Evolutionary conservation across 2,329 filamentous ascomycete genomes (phyloP).

Genomic region (Dactylella cylindrospora): DNA sequence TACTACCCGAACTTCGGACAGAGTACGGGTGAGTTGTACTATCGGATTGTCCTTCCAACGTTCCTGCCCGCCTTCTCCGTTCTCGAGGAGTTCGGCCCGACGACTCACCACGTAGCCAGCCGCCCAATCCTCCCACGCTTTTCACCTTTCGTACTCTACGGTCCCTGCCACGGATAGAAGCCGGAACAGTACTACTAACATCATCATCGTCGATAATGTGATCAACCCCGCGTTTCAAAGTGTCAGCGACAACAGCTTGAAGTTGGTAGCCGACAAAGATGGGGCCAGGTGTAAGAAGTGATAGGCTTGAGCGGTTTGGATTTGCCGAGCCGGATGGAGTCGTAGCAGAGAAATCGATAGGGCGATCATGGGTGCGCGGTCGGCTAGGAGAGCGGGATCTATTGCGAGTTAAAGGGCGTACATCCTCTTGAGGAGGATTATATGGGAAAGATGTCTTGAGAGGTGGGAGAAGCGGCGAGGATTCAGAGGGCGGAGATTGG

Average conservation of each 20-base stretch:
- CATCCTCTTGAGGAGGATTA: too few relatives aligned
- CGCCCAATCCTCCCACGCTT: conserved; percentile 31
- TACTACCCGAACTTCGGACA: conserved; percentile 19
- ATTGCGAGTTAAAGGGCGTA: conserved; percentile 25
- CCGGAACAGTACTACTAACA: too few relatives aligned
- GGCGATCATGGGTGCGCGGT: conserved; percentile 17
- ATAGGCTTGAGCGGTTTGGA: conserved; percentile 29
- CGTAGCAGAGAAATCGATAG: conserved; percentile 19
- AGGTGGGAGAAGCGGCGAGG: conserved; percentile 35
- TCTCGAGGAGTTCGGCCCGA: not conserved
- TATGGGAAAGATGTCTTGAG: conserved; percentile 19
- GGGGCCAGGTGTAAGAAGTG: conserved; percentile 46
- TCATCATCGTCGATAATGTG: conserved; percentile 40
- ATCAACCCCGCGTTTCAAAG: conserved; percentile 33
- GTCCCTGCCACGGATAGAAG: conserved; percentile 6
- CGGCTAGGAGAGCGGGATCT: conserved; percentile 32
- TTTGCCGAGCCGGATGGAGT: conserved; percentile 16
- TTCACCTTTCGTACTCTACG: conserved; percentile 38
- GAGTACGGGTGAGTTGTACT: too few relatives aligned
- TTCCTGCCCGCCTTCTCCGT: conserved; percentile 28
- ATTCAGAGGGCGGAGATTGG: conserved; percentile 14
- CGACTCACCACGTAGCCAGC: conserved; percentile 31
- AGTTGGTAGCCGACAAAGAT: conserved; percentile 48
- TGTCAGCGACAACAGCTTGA: conserved; percentile 46
- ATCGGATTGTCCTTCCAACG: conserved; percentile 17